Percentiles rank a stretch among this genome's conserved stretches.
These are phyloP conservation scores for Eutrema yunnanense DNA, from an alignment of 345 rosid species.

Conservation along the genomic window DNA sequence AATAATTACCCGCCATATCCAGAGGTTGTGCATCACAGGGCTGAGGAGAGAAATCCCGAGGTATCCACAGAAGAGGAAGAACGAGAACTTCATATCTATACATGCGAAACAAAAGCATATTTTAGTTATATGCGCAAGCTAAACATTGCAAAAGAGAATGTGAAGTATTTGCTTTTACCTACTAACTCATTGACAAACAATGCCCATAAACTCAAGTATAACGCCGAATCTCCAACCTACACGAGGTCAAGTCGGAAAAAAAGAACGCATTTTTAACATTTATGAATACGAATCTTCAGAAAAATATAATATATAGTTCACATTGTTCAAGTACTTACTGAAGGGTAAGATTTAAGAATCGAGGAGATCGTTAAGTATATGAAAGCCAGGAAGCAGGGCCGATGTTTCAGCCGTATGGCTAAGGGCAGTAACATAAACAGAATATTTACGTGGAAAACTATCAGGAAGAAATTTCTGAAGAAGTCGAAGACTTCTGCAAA, in stretches of 20 bases:
- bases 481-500: slow-evolving; percentile 93
- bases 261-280: neutral
- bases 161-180: slow-evolving; percentile 37
- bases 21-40: slow-evolving; percentile 95
- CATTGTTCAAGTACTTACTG: slow-evolving; percentile 45
- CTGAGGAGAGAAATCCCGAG: slow-evolving; percentile 88
- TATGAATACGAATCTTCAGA: neutral
- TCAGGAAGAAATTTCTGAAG: slow-evolving; percentile 83
- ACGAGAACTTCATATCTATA: slow-evolving; percentile 82
- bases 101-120: slow-evolving; percentile 1
- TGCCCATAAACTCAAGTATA: slow-evolving; percentile 75
- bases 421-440: slow-evolving; percentile 79
- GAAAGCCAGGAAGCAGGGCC: slow-evolving; percentile 91
- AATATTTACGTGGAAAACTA: slow-evolving; percentile 80
- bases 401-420: slow-evolving; percentile 78
- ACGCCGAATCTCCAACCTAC: slow-evolving; percentile 90
- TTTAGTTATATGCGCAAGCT: slow-evolving; percentile 16
- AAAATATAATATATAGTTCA: neutral
- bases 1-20: slow-evolving; percentile 92
- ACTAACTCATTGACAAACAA: slow-evolving; percentile 79
- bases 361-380: slow-evolving; percentile 72
- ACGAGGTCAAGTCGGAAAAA: slow-evolving; percentile 13
- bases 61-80: slow-evolving; percentile 89
- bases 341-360: slow-evolving; percentile 90
- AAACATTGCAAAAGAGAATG: neutral